Evolutionary conservation across 2,329 filamentous ascomycete species (phyloP).

Genomic region (Diaporthe humulicola): DNA sequence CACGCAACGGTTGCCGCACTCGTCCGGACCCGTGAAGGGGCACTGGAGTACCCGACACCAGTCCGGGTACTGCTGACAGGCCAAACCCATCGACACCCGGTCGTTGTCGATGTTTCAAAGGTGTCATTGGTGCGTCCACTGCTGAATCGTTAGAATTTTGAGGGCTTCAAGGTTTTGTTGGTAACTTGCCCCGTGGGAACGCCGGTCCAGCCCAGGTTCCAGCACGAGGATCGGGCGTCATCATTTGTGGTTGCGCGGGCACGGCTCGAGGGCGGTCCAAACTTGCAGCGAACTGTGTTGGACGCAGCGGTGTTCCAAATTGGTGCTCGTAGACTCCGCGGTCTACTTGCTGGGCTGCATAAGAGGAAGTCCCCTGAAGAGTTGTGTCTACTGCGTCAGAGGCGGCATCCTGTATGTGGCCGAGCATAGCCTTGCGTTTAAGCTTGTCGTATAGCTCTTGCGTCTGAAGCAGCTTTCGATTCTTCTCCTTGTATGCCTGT

Average conservation of each 20-base stretch:
- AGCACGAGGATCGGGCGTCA: conserved; percentile 8
- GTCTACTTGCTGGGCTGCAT: conserved; percentile 30
- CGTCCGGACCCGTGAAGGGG: conserved; percentile 29
- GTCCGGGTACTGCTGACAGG: conserved; percentile 48
- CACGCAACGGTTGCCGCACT: conserved; percentile 23
- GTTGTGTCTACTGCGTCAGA: conserved; percentile 61
- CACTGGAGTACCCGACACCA: conserved; percentile 47
- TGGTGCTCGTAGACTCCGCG: conserved; percentile 36
- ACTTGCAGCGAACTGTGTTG: conserved; percentile 11
- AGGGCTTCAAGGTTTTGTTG: not conserved
- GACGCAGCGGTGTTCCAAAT: conserved; percentile 15
- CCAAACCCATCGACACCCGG: conserved; percentile 42
- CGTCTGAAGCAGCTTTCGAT: conserved; percentile 74
- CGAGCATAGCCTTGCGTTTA: conserved; percentile 67
- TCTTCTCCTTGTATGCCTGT: conserved; percentile 78
- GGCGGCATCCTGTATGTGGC: conserved; percentile 68
- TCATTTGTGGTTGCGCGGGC: conserved; percentile 18
- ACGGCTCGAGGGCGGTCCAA: not conserved
- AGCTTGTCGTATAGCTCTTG: conserved; percentile 75
- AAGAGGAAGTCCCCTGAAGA: conserved; percentile 48
- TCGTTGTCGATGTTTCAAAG: conserved; percentile 50
- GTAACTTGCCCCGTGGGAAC: conserved; percentile 41
- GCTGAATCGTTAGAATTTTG: not conserved
- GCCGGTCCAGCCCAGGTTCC: conserved; percentile 35
- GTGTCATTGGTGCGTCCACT: conserved; percentile 51